phyloP scores from a whole-genome alignment of 2,329 filamentous ascomycete species.

The Beauveria scarabaeidicola region DNA sequence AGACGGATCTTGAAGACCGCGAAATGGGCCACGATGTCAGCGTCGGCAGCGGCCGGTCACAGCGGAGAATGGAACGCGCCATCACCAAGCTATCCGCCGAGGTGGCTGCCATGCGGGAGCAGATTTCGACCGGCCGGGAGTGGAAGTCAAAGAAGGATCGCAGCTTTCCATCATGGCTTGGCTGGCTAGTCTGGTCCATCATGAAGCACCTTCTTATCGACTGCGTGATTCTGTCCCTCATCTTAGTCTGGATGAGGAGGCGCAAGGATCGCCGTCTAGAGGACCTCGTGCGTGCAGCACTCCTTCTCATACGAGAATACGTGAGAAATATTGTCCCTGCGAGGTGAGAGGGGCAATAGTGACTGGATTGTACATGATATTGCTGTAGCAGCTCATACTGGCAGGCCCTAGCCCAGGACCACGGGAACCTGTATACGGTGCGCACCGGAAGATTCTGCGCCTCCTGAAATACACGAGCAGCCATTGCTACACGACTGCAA shows the following conservation, averaged over 20 bases:
- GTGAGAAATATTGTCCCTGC: constrained; percentile 49
- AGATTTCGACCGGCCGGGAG: constrained; percentile 70
- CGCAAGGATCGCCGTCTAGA: constrained; percentile 64
- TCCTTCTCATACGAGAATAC: constrained; percentile 51
- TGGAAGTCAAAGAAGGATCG: constrained; percentile 58
- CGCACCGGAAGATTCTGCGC: background rate
- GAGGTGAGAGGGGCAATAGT: constrained; percentile 29
- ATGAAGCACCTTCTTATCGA: constrained; percentile 71
- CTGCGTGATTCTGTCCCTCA: constrained; percentile 52
- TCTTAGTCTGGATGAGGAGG: constrained; percentile 64
- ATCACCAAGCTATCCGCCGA: constrained; percentile 87
- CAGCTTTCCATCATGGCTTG: constrained; percentile 59
- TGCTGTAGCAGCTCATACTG: background rate
- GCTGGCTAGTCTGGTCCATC: constrained; percentile 60
- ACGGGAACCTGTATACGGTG: background rate
- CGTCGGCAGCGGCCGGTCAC: constrained; percentile 52
- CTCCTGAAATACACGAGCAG: background rate
- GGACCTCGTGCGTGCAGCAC: constrained; percentile 59
- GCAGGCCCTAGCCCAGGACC: no score
- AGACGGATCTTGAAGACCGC: constrained; percentile 38
- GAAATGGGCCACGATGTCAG: constrained; percentile 29
- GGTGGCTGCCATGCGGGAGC: constrained; percentile 83
- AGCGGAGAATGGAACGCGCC: constrained; percentile 72
- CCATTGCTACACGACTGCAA: background rate
- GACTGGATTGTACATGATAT: background rate